Evolutionary conservation across 169 alveolate species (phyloP).

Genomic region (Eimeria zaria): DNA sequence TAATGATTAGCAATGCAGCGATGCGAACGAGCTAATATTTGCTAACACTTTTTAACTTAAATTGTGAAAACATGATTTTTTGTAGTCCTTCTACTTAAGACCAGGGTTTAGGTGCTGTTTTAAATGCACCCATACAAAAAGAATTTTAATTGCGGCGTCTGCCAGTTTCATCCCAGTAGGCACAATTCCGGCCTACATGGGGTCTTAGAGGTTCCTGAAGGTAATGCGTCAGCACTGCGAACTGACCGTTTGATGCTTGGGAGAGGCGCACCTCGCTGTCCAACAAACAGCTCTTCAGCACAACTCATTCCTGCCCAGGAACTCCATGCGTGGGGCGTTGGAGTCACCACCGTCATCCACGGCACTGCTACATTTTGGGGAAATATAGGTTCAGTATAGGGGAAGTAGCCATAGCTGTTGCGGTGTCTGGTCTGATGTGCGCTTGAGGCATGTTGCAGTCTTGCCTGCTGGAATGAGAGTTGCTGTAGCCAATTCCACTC

Average conservation of each 20-base stretch:
- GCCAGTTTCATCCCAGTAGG: not conserved
- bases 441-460: not conserved
- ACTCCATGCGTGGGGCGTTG: slow-evolving; percentile 16
- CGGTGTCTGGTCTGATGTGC: not conserved
- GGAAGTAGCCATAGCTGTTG: not conserved
- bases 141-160: not conserved
- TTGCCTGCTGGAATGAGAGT: not conserved
- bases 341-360: slow-evolving; percentile 31
- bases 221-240: not conserved
- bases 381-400: not conserved
- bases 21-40: not conserved
- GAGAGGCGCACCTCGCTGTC: slow-evolving; percentile 33
- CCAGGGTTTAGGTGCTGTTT: not conserved
- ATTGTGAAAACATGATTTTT: not conserved
- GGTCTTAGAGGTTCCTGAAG: not conserved
- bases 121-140: not conserved
- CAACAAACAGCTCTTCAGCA: slow-evolving; percentile 63
- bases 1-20: slow-evolving; percentile 14
- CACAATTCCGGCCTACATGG: not conserved
- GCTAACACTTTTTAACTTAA: not conserved
- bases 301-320: not conserved
- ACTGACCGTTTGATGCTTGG: slow-evolving; percentile 44
- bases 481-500: slow-evolving; percentile 16
- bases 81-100: not conserved
- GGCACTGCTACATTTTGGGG: not conserved